Evolutionary conservation across 169 alveolate genomes (phyloP).

Genomic region (Eimeria zaria): DNA sequence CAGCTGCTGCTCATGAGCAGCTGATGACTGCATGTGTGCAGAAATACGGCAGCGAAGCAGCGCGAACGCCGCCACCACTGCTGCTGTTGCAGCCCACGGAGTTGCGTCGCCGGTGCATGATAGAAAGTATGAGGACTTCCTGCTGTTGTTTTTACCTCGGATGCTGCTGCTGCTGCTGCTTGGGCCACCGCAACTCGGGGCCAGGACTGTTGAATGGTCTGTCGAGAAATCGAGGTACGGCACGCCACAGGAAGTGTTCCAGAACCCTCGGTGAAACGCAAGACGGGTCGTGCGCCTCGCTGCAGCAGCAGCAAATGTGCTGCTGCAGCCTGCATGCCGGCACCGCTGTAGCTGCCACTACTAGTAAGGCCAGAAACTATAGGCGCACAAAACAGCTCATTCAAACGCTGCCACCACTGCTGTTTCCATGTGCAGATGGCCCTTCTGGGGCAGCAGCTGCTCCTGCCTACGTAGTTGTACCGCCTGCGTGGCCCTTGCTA

Average conservation of each 20-base stretch:
- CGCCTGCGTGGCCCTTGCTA: background rate
- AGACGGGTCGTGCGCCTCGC: conserved; percentile 53
- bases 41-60: background rate
- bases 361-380: conserved; percentile 28
- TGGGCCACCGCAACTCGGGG: background rate
- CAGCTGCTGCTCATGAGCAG: conserved; percentile 4
- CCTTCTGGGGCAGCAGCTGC: background rate
- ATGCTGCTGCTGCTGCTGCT: background rate
- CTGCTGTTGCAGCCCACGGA: background rate
- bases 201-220: background rate
- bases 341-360: conserved; percentile 48
- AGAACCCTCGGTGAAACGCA: background rate
- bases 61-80: background rate
- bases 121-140: background rate
- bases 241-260: background rate
- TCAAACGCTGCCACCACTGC: conserved; percentile 6
- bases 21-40: background rate
- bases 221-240: background rate
- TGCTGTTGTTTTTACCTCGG: background rate
- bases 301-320: conserved; percentile 76
- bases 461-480: background rate
- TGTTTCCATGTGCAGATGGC: conserved; percentile 7
- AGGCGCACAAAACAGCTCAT: background rate
- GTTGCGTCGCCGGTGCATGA: background rate
- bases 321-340: conserved; percentile 81